These are phyloP conservation scores for Entomortierella beljakovae DNA, from an alignment of 192 early-diverging fungal genomes.

Conservation along the genomic window DNA sequence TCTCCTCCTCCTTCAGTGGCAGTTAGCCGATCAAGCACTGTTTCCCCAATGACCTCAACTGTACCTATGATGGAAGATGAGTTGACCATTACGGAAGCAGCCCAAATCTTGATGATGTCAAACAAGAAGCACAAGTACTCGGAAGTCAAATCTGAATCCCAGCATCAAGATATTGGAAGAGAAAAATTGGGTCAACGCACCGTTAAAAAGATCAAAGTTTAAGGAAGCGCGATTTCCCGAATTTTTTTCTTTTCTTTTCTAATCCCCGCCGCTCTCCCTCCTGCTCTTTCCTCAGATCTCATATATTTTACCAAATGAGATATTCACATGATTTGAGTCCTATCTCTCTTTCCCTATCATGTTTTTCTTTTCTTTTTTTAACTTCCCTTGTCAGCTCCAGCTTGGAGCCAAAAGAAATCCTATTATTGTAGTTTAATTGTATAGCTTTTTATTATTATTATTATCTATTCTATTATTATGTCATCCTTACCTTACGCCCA, in stretches of 20 bases:
- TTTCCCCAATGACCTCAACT: constrained; percentile 33
- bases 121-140: constrained; percentile 28
- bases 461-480: no score
- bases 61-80: constrained; percentile 35
- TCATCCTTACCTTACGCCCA: no score
- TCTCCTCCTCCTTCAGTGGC: constrained; percentile 44
- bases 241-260: neutral
- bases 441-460: no score
- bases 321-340: no score
- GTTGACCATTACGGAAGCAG: constrained; percentile 37
- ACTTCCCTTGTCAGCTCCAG: neutral
- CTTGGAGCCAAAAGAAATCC: neutral
- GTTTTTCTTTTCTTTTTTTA: constrained; percentile 3
- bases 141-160: constrained; percentile 1
- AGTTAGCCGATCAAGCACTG: constrained; percentile 45
- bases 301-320: neutral
- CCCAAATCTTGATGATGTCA: constrained; percentile 22
- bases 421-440: no score
- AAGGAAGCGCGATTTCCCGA: neutral
- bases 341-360: neutral
- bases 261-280: neutral
- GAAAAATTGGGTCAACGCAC: constrained; percentile 1
- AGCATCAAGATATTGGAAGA: neutral
- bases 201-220: constrained; percentile 36
- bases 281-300: neutral